A percentile compares a stretch with the other conserved stretches of the same genome.
These are phyloP conservation scores for Geotrichum australiense DNA, from an alignment of 1,139 yeast genomes.

Conservation along the genomic window DNA sequence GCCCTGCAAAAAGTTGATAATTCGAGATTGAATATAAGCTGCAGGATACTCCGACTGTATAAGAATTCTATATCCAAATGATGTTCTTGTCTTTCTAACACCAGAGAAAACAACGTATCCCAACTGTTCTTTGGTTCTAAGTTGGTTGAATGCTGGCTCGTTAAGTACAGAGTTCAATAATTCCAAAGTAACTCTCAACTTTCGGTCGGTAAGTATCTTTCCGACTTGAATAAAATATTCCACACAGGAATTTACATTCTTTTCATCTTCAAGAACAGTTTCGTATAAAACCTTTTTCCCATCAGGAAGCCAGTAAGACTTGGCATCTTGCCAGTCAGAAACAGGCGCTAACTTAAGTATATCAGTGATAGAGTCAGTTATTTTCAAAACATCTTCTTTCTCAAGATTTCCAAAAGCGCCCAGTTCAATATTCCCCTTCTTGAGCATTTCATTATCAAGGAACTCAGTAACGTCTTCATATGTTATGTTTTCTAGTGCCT, in stretches of 20 bases:
- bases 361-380: slow-evolving; percentile 40
- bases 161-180: slow-evolving; percentile 63
- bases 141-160: slow-evolving; percentile 84
- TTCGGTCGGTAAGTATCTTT: slow-evolving; percentile 35
- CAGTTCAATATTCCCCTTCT: slow-evolving; percentile 55
- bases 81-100: slow-evolving; percentile 57
- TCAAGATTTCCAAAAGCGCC: slow-evolving; percentile 75
- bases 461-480: slow-evolving; percentile 47
- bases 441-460: slow-evolving; percentile 37
- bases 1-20: slow-evolving; percentile 52
- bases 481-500: slow-evolving; percentile 43
- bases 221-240: slow-evolving; percentile 73
- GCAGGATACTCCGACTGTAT: slow-evolving; percentile 81
- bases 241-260: slow-evolving; percentile 78
- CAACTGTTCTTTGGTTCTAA: slow-evolving; percentile 87
- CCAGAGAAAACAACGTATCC: slow-evolving; percentile 89
- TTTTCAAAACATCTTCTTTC: slow-evolving; percentile 46
- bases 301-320: slow-evolving; percentile 46
- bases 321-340: slow-evolving; percentile 40
- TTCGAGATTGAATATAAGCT: slow-evolving; percentile 67
- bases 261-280: slow-evolving; percentile 49
- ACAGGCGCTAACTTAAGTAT: slow-evolving; percentile 29
- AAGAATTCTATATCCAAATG: slow-evolving; percentile 70
- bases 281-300: slow-evolving; percentile 46
- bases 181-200: slow-evolving; percentile 47